Base-by-base conservation (phyloP, 2,329 filamentous ascomycete species). In the Helotiales sp. region DNA sequence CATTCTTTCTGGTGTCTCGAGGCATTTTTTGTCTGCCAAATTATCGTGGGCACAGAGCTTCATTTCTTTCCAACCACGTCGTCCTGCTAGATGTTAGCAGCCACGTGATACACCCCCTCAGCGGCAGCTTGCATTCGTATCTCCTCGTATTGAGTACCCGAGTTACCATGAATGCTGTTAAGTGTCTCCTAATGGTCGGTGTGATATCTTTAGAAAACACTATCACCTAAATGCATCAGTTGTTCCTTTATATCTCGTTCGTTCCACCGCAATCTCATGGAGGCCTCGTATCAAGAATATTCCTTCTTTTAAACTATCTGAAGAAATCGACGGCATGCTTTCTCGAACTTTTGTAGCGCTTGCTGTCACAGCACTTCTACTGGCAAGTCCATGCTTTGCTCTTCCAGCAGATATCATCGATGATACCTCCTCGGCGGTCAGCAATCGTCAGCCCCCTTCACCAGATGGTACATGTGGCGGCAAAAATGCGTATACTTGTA, bases 391-490 rank as follows among this genome's bases (percentile, higher is more conserved):
- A 47, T 7, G 13, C 15, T 22, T 28, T 11, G 34, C 34, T 47
- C 24, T 45, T n/a, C 57, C 57, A 45, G 37, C 37, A n/a, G 37
- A 60, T 30, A 13, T 45, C 34, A 24, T 43, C 8, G 57, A 45
- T 30, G 57, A 45, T 15, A 17, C 7, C 17, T 30, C 17, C 6
- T 6, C 15, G 1, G 15, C 26, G 4, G 15, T 20, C 24, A 60
- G 15, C 17, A 60, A 43, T 15, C 37, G 37, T n/a, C 37, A 17
- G 6, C 15, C 47, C 22, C 57, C 30, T 4, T 45, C 57, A 3
- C 54, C 58, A 6, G 61, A 67, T 28, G 61, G 65, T 7, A 67
- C 54, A n/a, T 67, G 65, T 20, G 65, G 65, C 24, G 61, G 55
- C 22, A 20, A 34, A 2, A 20, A 54, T 6, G 32, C 52, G 5